phyloP scores from a whole-genome alignment of 73 alveolate species.

The Strombidium stylifer region DNA sequence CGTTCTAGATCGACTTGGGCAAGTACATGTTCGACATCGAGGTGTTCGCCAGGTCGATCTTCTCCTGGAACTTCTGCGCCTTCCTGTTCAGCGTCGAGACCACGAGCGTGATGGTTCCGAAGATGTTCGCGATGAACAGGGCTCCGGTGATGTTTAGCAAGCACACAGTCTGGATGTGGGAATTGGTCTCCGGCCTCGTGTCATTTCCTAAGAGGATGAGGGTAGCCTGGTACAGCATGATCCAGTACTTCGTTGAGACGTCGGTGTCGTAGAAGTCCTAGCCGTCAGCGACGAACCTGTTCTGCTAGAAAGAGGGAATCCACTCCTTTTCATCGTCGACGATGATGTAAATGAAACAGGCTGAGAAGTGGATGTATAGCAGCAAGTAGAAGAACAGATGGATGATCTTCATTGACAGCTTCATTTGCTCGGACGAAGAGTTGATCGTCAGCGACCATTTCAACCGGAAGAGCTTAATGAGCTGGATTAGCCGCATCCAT shows the following conservation, averaged over 20 bases:
- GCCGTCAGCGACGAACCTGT: constrained; percentile 19
- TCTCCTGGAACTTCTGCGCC: constrained; percentile 30
- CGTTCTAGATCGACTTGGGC: constrained; percentile 22
- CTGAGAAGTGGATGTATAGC: constrained; percentile 57
- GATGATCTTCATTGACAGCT: constrained; percentile 35
- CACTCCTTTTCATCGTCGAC: constrained; percentile 35
- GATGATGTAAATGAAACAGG: constrained; percentile 47
- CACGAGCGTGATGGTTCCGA: constrained; percentile 67
- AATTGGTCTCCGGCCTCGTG: constrained; percentile 15
- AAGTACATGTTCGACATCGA: constrained; percentile 53
- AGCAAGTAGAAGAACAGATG: constrained; percentile 46
- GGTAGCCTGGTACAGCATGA: constrained; percentile 45
- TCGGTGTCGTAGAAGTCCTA: constrained; percentile 8
- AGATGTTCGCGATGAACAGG: constrained; percentile 50
- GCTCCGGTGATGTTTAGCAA: constrained; percentile 52
- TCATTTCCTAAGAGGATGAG: constrained; percentile 63
- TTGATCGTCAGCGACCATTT: constrained; percentile 37
- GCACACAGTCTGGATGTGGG: constrained; percentile 8
- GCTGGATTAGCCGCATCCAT: constrained; percentile 59
- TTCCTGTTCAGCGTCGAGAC: constrained; percentile 50
- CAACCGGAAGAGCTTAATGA: constrained; percentile 45
- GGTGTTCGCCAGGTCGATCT: constrained; percentile 48
- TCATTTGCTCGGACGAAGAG: constrained; percentile 42
- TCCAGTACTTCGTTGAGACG: constrained; percentile 15
- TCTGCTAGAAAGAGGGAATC: too few relatives aligned